These are phyloP conservation scores for Cyberlindnera samutprakarnensis DNA, from an alignment of 805 yeast species.

Conservation along the genomic window DNA sequence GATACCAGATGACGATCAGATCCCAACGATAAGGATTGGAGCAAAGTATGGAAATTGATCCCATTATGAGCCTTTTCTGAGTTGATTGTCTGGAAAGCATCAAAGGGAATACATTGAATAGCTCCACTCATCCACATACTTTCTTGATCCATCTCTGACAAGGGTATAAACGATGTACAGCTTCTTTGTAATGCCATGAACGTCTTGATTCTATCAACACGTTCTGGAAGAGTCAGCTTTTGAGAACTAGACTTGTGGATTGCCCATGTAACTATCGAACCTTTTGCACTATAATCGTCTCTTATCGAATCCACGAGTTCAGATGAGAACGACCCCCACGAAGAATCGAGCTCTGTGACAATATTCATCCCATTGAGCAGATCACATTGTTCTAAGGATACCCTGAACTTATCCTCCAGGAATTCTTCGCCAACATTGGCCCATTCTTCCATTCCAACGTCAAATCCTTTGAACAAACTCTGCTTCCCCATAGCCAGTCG, in stretches of 20 bases:
- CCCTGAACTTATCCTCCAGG: constrained; percentile 52
- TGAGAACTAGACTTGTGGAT: constrained; percentile 24
- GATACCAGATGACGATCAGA: constrained; percentile 41
- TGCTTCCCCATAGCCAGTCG: constrained; percentile 20
- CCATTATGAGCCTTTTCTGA: constrained; percentile 24
- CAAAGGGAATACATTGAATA: constrained; percentile 34
- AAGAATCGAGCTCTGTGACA: constrained; percentile 62
- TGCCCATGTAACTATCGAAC: constrained; percentile 40
- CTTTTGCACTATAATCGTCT: constrained; percentile 63
- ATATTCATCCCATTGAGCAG: constrained; percentile 62
- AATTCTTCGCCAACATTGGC: constrained; percentile 36
- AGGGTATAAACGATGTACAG: constrained; percentile 51
- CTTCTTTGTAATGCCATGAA: constrained; percentile 37
- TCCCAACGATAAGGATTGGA: constrained; percentile 36
- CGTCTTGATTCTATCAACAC: constrained; percentile 37
- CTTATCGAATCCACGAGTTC: constrained; percentile 44
- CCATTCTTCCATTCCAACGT: constrained; percentile 59
- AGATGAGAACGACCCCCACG: constrained; percentile 77
- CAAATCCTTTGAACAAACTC: constrained; percentile 37
- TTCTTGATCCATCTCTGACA: constrained; percentile 24
- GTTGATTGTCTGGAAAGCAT: constrained; percentile 34
- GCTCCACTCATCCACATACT: constrained; percentile 36
- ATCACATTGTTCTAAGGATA: constrained; percentile 69
- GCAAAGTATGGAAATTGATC: constrained; percentile 29
- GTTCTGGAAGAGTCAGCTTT: constrained; percentile 9